These are phyloP conservation scores for Hapsidospora chrysogenum DNA, from an alignment of 495 filamentous ascomycete genomes.

Conservation along the genomic window DNA sequence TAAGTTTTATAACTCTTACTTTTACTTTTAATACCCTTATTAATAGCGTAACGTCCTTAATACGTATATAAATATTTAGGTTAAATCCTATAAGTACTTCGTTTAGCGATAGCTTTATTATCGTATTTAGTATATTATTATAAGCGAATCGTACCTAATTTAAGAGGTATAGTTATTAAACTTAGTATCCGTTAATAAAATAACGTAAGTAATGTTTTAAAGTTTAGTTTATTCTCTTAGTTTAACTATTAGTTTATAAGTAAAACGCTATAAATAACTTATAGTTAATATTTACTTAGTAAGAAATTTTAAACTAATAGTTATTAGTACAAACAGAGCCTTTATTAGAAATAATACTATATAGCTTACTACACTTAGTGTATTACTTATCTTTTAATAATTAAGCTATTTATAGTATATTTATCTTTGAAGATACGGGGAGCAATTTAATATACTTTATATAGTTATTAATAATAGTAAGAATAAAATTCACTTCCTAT, in stretches of 20 bases:
- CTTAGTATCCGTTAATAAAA: not conserved
- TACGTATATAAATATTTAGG: not conserved
- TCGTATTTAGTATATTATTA: not conserved
- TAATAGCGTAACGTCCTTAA: not conserved
- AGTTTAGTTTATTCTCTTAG: not conserved
- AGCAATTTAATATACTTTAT: not conserved
- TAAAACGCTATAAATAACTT: not conserved
- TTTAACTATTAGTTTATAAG: not conserved
- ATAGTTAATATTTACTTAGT: not conserved
- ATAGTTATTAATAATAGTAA: not conserved
- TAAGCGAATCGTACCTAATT: not conserved
- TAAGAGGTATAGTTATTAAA: not conserved
- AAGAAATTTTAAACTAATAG: not conserved
- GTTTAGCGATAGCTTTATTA: not conserved
- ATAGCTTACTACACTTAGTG: not conserved
- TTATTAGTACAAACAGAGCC: not conserved
- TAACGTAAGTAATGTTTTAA: not conserved
- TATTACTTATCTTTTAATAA: not conserved
- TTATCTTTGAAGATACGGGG: not conserved
- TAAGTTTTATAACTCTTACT: conserved; percentile 3
- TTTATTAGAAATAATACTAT: too few relatives aligned
- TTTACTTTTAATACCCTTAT: not conserved
- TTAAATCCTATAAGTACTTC: not conserved
- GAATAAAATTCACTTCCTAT: too few relatives aligned
- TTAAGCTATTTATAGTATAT: not conserved